Percentiles rank a stretch among this genome's conserved stretches.
phyloP scores from a whole-genome alignment of 2,329 filamentous ascomycete species.

The Penicillium sp. region DNA sequence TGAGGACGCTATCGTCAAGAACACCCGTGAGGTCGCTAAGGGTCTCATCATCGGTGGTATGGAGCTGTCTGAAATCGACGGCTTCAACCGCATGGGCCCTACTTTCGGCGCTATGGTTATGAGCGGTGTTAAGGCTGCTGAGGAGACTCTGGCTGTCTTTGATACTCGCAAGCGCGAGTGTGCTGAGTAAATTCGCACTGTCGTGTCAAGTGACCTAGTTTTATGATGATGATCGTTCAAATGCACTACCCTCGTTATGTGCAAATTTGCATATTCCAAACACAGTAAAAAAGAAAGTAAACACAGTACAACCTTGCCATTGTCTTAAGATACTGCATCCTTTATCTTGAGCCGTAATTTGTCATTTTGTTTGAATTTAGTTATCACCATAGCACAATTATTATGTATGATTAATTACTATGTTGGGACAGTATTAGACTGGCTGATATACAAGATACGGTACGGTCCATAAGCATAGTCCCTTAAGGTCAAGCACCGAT shows the following conservation, averaged over 20 bases:
- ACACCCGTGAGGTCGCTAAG: constrained; percentile 82
- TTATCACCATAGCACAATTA: too few relatives aligned
- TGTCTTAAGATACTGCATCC: too few relatives aligned
- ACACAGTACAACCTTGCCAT: too few relatives aligned
- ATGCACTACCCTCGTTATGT: constrained; percentile 24
- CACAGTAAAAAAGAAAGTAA: too few relatives aligned
- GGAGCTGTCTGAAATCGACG: constrained; percentile 89
- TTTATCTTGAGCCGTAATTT: too few relatives aligned
- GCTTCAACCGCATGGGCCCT: constrained; percentile 86
- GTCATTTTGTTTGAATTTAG: too few relatives aligned
- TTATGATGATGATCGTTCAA: constrained; percentile 14
- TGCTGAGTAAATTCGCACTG: constrained; percentile 48
- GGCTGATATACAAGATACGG: too few relatives aligned
- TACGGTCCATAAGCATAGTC: too few relatives aligned
- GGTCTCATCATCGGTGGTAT: constrained; percentile 93
- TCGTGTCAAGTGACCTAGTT: neutral
- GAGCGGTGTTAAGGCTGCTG: constrained; percentile 84
- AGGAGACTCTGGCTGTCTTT: constrained; percentile 78
- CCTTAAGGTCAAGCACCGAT: too few relatives aligned
- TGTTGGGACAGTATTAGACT: too few relatives aligned
- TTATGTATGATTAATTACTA: too few relatives aligned
- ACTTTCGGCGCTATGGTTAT: constrained; percentile 90
- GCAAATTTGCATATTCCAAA: neutral
- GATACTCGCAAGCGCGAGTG: constrained; percentile 78
- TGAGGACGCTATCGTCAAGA: constrained; percentile 91